Evolutionary conservation across 2,329 filamentous ascomycete species (phyloP), one percentile per base, ranked within the genome.

Genomic region (Xylaria sp.): DNA sequence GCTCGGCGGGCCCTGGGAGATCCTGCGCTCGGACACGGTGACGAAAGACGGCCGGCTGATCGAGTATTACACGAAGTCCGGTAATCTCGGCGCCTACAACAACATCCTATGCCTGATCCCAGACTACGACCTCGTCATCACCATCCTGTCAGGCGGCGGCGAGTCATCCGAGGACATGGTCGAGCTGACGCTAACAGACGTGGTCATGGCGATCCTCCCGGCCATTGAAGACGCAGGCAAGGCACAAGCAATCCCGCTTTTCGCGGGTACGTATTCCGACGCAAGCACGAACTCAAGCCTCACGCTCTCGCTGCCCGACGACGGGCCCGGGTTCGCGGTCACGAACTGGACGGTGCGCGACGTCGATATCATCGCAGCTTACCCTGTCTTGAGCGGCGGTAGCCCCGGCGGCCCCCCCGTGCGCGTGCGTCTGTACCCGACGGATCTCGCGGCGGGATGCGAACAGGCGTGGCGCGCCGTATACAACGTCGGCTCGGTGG

Each of bases 151-250:
- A 0, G 75, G 64, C 18, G 76, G 76, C 1, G 69, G 65, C 10
- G 68, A 75, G 48, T 76, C 76, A 3, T 73, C 65, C 10, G 59
- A 67, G 5, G 70, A 74, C 56, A 64, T 71, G 8, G 70, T 77
- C 18, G 72, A 77, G 54, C 36, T 64, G 20, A 54, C 67, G 13
- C 71, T 76, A 3, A 72, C 76, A 0, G 75, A 75, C 15, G 66
- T 83, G 1, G 62, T 83, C 10, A 70, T 78, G 43, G 67, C 68
- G 0, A 70, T 86, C 0, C 64, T 85, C 0, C 82, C 82, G 0
- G 83, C 80, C 0, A 66, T 86, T 8, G 84, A 86, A 48, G 73
- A 79, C 25, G 83, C 82, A 1, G 79, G 82, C 8, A 80, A 80
- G 18, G 75, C 78, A 6, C 78, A 85, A 54, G 79, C 80, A 0